phyloP scores from a whole-genome alignment of 1,284 basidiomycete genomes.

The Ustilago loliicola region DNA sequence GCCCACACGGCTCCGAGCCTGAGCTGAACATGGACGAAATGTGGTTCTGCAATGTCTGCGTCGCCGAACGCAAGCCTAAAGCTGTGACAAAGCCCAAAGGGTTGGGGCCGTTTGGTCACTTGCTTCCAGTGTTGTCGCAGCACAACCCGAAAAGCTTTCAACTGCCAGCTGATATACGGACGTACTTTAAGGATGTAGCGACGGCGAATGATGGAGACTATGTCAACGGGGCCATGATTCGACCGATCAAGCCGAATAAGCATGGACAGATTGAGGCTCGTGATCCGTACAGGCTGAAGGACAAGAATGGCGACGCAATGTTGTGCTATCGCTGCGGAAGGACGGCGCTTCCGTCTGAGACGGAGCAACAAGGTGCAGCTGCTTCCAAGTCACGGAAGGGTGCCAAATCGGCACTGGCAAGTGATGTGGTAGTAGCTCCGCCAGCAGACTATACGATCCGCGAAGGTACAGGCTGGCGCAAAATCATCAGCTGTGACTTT shows the following conservation, averaged over 20 bases:
- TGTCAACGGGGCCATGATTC: conserved; percentile 78
- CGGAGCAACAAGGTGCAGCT: conserved; percentile 8
- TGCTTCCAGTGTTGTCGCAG: conserved; percentile 78
- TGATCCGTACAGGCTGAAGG: conserved; percentile 87
- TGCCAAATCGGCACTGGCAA: neutral
- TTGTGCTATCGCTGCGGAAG: conserved; percentile 90
- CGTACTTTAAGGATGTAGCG: conserved; percentile 81
- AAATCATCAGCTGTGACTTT: conserved; percentile 93
- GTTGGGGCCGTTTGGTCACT: conserved; percentile 72
- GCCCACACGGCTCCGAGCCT: conserved; percentile 11
- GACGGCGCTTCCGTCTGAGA: conserved; percentile 76
- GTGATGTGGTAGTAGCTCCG: conserved; percentile 9
- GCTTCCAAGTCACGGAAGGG: neutral
- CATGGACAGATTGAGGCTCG: conserved; percentile 90
- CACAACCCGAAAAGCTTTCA: conserved; percentile 85
- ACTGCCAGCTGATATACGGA: conserved; percentile 87
- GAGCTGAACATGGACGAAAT: conserved; percentile 76
- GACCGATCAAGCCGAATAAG: conserved; percentile 74
- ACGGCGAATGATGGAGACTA: conserved; percentile 68
- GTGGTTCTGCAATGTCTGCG: conserved; percentile 92
- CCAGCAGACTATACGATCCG: conserved; percentile 36
- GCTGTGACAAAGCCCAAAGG: conserved; percentile 49
- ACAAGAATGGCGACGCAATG: conserved; percentile 83
- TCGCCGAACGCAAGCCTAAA: conserved; percentile 59
- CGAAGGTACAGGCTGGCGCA: conserved; percentile 69